phyloP scores from a whole-genome alignment of 2,329 filamentous ascomycete genomes.

The Botrytis medusae region DNA sequence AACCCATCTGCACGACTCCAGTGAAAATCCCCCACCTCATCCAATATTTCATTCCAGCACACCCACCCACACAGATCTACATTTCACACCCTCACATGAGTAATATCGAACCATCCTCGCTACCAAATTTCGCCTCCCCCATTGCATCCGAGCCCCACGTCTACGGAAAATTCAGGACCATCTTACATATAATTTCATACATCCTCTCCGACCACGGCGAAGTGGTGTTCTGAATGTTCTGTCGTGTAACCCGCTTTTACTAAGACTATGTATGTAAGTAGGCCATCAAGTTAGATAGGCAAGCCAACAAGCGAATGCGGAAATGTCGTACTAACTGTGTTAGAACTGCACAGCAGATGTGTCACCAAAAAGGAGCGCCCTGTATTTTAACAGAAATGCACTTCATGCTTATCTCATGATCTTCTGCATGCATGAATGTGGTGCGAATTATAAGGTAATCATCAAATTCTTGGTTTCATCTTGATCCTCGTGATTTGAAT shows the following conservation, averaged over 20 bases:
- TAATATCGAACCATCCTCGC: not conserved
- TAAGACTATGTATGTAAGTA: not conserved
- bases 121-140: not conserved
- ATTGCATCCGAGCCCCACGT: not conserved
- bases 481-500: not conserved
- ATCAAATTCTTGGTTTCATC: not conserved
- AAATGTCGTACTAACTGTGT: constrained; percentile 4
- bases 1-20: not conserved
- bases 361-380: not conserved
- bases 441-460: not conserved
- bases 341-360: constrained; percentile 15
- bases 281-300: not conserved
- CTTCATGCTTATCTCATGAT: constrained; percentile 1
- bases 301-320: constrained; percentile 6
- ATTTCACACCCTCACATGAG: not conserved
- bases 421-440: not conserved
- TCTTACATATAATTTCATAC: not conserved
- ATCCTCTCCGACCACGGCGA: not conserved
- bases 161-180: not conserved
- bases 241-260: not conserved
- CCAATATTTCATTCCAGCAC: not conserved
- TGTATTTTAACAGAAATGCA: not conserved
- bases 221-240: not conserved
- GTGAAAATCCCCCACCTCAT: not conserved
- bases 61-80: too few relatives aligned